Base-by-base conservation (phyloP, 306 rosid genomes). In the Acacia crassicarpa region DNA sequence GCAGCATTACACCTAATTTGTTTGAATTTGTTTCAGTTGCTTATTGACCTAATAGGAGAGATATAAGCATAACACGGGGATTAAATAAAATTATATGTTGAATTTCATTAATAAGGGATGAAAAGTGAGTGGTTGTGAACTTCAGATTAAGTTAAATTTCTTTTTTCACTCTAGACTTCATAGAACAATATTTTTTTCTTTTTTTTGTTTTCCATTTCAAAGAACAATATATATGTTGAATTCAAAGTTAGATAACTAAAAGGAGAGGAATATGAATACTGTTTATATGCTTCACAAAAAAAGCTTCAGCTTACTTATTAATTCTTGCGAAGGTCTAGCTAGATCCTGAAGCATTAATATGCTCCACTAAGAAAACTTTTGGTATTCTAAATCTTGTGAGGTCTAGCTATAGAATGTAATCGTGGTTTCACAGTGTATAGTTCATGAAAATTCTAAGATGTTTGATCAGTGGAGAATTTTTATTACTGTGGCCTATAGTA, bases 111-210 rank as follows among this genome's bases (percentile, higher is more conserved):
- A 44, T 62, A 78, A 74, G 25, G 72, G 72, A 78, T 81, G 30
- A 74, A 81, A 66, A 75, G 44, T 13, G 73, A 53, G 35, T 41
- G 73, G 54, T 43, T 41, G 43, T 41, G 51, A 51, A n/a, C 32
- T 44, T 35, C 44, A 16, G 62, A 23, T 80, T 80, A 75, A n/a
- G 65, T 75, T 46, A 53, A 61, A 69, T 43, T 33, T 45, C 75
- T 65, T 56, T 44, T 11, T 25, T 25, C 17, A 4, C 6, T 25
- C 6, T 27, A 61, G 35, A 35, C 74, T 76, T 68, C 66, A 30
- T 20, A 67, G 3, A 67, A 35, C 48, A 20, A 38, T 45, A 32
- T 32, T 32, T 32, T 32, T 32, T 32, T 4, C 3, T 32, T 32
- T 32, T 2, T 30, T 27, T 27, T 1, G 30, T 27, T 32, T 32